These are phyloP conservation scores for Thelonectria olida DNA, from an alignment of 2,329 filamentous ascomycete species.

Conservation along the genomic window DNA sequence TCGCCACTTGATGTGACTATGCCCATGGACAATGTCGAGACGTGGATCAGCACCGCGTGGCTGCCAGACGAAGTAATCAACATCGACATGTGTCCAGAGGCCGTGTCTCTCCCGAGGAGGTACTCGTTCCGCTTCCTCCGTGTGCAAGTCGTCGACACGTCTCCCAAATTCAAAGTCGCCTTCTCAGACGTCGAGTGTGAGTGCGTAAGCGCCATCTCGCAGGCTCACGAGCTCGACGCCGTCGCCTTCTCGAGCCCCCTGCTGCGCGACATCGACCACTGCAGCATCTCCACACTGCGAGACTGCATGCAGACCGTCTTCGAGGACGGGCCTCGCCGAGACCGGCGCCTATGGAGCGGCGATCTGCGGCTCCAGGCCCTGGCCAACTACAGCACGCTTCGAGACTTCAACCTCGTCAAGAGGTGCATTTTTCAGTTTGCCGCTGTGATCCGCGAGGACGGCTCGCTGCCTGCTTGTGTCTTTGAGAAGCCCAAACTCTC, in stretches of 20 bases:
- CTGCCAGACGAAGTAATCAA: conserved; percentile 49
- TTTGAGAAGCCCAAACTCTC: conserved; percentile 45
- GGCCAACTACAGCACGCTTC: conserved; percentile 48
- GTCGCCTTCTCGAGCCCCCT: conserved; percentile 29
- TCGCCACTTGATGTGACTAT: conserved; percentile 48
- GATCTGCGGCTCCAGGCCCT: conserved; percentile 48
- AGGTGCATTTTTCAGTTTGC: conserved; percentile 49
- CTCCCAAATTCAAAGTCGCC: conserved; percentile 44
- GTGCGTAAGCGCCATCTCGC: conserved; percentile 41
- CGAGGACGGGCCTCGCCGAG: conserved; percentile 49
- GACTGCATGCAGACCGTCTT: conserved; percentile 52
- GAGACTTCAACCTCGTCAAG: conserved; percentile 46
- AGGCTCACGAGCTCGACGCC: conserved; percentile 24
- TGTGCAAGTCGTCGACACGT: conserved; percentile 47
- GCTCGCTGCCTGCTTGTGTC: conserved; percentile 45
- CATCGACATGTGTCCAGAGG: conserved; percentile 44
- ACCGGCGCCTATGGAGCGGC: conserved; percentile 49
- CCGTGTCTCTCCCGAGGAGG: conserved; percentile 41
- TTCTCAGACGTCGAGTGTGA: conserved; percentile 41
- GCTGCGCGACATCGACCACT: conserved; percentile 41
- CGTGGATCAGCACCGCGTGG: conserved; percentile 50
- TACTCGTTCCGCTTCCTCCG: conserved; percentile 47
- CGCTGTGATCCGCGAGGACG: conserved; percentile 43
- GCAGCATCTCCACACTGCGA: conserved; percentile 45
- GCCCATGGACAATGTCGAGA: conserved; percentile 43